Base-by-base conservation (phyloP, 2,329 filamentous ascomycete species). In the Chalaropsis ovoidea region DNA sequence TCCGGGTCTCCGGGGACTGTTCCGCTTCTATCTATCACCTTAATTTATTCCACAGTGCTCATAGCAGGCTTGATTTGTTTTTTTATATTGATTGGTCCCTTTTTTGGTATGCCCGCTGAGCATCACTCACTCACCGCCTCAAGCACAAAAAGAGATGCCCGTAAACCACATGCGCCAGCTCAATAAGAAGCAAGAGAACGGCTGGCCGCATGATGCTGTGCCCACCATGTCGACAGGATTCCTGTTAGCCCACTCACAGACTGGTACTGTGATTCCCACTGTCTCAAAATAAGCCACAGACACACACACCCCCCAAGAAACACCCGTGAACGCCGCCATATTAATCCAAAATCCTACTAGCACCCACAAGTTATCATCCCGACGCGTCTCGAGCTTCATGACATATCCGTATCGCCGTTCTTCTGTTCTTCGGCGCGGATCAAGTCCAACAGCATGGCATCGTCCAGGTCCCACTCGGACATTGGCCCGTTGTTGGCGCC, bases 381-480 rank as follows among this genome's bases (percentile, higher is more conserved):
- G 35, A 39, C 1, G 35, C 24, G 11, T 39, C 8, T 6, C 8
- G 35, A 7, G 35, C 24, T 52, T 58, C 54, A 31, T 61, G 49
- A 65, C 68, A 45, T 69, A 43, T 68, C 65, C 39, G 65, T 69
- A 54, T 60, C 69, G 70, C 69, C 69, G 63, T 69, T 66, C 67
- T 3, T 63, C 60, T 15, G 74, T 61, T 80, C 76, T 68, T 79
- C 75, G n/a, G 81, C 77, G 62, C 45, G 61, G 8, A 84, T 74
- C 45, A 89, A 72, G 69, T 89, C 84, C 77, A 83, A 22, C n/a
- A 68, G 47, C 43, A 63, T 61, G 54, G 64, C 67, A 65, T 68
- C 67, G 41, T 68, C 67, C 22, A 68, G 47, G 42, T 68, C 67
- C 63, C 64, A 65, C 45, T 68, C 67, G 7, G 67, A 68, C 63